Conservation (phyloP, 352 stramenopile species). For the Paralagenidium karlingii region DNA sequence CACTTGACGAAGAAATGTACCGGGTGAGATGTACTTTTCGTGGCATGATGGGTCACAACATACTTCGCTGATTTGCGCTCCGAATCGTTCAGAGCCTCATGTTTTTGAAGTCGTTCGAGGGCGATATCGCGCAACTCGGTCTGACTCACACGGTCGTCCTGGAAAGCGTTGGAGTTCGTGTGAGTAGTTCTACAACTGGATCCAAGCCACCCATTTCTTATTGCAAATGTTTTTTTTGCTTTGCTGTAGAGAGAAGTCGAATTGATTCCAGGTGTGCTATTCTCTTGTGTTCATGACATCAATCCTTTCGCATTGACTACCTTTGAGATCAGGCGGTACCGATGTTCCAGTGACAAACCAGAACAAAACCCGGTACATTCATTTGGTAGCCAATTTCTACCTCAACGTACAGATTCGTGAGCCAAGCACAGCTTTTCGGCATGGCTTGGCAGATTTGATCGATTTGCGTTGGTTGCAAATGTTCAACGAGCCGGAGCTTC, state of each 20-base stretch:
- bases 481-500: constrained; percentile 94
- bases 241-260: constrained; percentile 69
- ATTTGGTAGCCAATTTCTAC: constrained; percentile 93
- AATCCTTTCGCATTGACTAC: background rate
- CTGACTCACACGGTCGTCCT: constrained; percentile 87
- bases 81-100: constrained; percentile 85
- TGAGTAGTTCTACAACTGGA: constrained; percentile 4
- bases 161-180: constrained; percentile 83
- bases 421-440: constrained; percentile 89
- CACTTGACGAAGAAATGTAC: constrained; percentile 90
- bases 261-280: constrained; percentile 54
- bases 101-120: constrained; percentile 93
- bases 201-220: too few relatives aligned
- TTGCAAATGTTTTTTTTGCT: too few relatives aligned
- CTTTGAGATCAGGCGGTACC: constrained; percentile 24
- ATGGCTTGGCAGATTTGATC: constrained; percentile 89
- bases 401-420: constrained; percentile 87
- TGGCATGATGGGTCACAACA: too few relatives aligned
- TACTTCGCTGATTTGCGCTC: background rate
- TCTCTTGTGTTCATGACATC: background rate
- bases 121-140: constrained; percentile 82
- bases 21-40: constrained; percentile 31
- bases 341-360: constrained; percentile 82
- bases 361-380: constrained; percentile 94
- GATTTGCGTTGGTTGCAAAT: constrained; percentile 85